Conservation (phyloP, 2,329 filamentous ascomycete species). For the Epichloe uncinata region DNA sequence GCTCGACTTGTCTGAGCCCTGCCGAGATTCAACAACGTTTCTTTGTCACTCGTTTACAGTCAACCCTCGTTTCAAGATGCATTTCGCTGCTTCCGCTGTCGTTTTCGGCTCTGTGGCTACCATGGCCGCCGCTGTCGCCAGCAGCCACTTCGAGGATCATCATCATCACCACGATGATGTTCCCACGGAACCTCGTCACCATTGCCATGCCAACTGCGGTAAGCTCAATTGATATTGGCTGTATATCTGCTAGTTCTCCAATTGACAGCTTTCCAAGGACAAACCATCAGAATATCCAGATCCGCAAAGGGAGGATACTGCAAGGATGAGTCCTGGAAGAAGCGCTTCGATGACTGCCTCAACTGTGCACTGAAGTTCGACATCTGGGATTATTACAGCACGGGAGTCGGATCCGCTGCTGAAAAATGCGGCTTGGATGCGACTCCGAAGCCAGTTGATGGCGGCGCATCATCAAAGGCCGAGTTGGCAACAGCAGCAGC, state of each 20-base stretch:
- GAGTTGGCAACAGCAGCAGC: constrained; percentile 1
- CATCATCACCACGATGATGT: constrained; percentile 13
- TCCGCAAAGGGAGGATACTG: constrained; percentile 17
- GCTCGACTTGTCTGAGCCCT: too few relatives aligned
- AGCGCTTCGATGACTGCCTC: constrained; percentile 29
- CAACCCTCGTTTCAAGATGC: constrained; percentile 14
- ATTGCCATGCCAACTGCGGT: constrained; percentile 40
- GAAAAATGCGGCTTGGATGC: constrained; percentile 18
- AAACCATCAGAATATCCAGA: constrained; percentile 10
- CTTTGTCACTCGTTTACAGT: constrained; percentile 5
- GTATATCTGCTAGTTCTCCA: too few relatives aligned
- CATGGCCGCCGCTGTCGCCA: constrained; percentile 9
- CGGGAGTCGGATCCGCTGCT: constrained; percentile 23
- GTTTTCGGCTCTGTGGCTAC: constrained; percentile 17
- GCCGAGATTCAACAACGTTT: background rate
- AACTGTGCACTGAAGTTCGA: constrained; percentile 28
- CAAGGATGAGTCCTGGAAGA: constrained; percentile 23
- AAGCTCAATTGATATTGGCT: constrained; percentile 10
- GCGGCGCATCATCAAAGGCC: constrained; percentile 5
- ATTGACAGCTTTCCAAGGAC: constrained; percentile 12
- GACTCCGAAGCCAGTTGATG: constrained; percentile 10
- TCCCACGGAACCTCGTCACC: constrained; percentile 26
- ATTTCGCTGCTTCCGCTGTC: constrained; percentile 13
- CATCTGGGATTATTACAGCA: constrained; percentile 31
- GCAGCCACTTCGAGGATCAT: constrained; percentile 10